A percentile compares a stretch with the other conserved stretches of the same genome.
Evolutionary conservation across 768 basidiomycete species (phyloP).

Genomic region (Pleurotus tuoliensis): DNA sequence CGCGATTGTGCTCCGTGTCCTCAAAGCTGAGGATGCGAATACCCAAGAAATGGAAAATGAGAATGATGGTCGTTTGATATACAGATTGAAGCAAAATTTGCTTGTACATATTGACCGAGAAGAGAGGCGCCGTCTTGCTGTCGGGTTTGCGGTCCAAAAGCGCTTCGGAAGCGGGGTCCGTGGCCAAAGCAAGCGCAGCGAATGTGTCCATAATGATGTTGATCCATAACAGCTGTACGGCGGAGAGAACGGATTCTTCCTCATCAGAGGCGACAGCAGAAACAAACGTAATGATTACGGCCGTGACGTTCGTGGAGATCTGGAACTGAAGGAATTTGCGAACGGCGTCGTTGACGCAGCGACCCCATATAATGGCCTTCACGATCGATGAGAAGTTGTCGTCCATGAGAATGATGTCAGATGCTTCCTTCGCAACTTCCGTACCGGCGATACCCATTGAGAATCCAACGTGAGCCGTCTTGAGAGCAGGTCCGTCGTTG

Average conservation of each 20-base stretch:
- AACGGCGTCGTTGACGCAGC: slow-evolving; percentile 97
- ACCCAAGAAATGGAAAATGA: slow-evolving; percentile 89
- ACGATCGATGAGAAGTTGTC: slow-evolving; percentile 96
- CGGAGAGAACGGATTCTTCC: slow-evolving; percentile 85
- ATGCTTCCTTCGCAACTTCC: slow-evolving; percentile 98
- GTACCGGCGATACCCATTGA: slow-evolving; percentile 97
- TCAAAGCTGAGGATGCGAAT: slow-evolving; percentile 59
- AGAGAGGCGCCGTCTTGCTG: slow-evolving; percentile 82
- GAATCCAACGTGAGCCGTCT: slow-evolving; percentile 95
- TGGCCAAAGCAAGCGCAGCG: slow-evolving; percentile 95
- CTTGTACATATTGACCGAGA: slow-evolving; percentile 94
- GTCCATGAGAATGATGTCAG: slow-evolving; percentile 98
- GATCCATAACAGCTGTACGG: slow-evolving; percentile 97
- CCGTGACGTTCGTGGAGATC: slow-evolving; percentile 90
- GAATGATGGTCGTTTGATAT: slow-evolving; percentile 80
- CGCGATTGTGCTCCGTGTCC: slow-evolving; percentile 26
- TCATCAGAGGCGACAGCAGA: slow-evolving; percentile 76
- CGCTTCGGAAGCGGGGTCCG: slow-evolving; percentile 82
- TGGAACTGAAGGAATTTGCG: slow-evolving; percentile 98
- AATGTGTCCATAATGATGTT: slow-evolving; percentile 99
- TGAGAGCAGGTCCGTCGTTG: slow-evolving; percentile 95
- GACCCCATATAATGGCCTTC: slow-evolving; percentile 98
- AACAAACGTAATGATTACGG: slow-evolving; percentile 90
- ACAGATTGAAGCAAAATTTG: slow-evolving; percentile 88
- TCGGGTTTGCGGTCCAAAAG: slow-evolving; percentile 90